Base-by-base conservation (phyloP, 306 rosid genomes). In the Dryas drummondii region DNA sequence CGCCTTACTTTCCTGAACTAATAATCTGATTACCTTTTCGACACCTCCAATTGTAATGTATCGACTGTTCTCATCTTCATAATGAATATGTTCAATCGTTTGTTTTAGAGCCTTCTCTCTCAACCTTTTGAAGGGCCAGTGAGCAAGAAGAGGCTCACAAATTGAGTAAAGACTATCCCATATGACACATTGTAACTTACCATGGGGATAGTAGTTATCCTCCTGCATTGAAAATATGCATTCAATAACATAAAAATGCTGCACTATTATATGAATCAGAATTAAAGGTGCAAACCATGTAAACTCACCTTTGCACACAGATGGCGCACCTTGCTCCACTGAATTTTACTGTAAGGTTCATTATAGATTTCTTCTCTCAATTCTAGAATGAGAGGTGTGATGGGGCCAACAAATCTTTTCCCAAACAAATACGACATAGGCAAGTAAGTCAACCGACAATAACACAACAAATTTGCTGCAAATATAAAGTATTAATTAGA, bases 391-490 rank as follows among this genome's bases (percentile, higher is more conserved):
- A 92, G 91, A 5, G 92, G 85, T 41, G 97, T 92, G 65, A 90
- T 87, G 42, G 86, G 89, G 48, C 92, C 93, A 45, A 88, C 92
- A 82, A 90, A 87, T 45, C 86, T 82, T 76, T 81, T 89, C 3
- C 93, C 93, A 66, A 82, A 90, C 32, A 92, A 77, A 53, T 90
- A 87, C 3, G 96, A 89, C 96, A 90, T 92, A 3, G 96, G 88
- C 88, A 92, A 81, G 77, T 79, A 87, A 0, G 83, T 78, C 85
- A 87, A 48, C 1, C 97, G 93, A 11, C 92, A 85, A 45, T 88
- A 88, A 76, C 96, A 90, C 78, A 79, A 82, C 88, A 92, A 87
- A 80, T 90, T 90, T n/a, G 91, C 96, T 90, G 83, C 74, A 82
- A 12, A 50, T 68, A 32, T 6, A 1, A 51, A 48, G 17, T 15